Conservation (phyloP, 805 yeast genomes). For the Yarrowia osloensis region DNA sequence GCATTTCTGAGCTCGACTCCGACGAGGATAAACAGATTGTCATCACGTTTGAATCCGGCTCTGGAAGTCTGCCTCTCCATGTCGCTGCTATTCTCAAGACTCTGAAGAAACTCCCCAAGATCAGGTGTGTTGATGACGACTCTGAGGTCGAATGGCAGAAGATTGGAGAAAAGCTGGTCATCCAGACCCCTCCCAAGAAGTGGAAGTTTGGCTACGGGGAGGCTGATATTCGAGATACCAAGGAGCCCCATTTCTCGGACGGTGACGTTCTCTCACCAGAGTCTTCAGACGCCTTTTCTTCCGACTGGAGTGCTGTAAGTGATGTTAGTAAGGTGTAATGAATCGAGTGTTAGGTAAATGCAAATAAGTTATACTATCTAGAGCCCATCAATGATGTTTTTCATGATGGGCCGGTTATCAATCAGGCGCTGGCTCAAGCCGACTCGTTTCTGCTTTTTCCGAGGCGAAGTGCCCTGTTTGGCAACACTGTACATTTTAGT, state of each 20-base stretch:
- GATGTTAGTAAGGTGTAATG: background rate
- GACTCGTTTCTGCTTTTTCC: constrained; percentile 18
- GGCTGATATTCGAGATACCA: background rate
- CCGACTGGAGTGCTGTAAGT: constrained; percentile 7
- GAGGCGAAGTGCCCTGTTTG: constrained; percentile 18
- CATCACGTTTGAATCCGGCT: background rate
- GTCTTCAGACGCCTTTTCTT: background rate
- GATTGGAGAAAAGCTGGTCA: background rate
- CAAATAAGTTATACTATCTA: background rate
- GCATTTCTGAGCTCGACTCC: background rate
- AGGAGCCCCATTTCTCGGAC: background rate
- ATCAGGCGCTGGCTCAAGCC: constrained; percentile 12
- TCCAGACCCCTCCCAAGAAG: background rate
- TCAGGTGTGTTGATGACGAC: background rate
- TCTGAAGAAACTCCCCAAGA: background rate
- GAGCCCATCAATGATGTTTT: constrained; percentile 6
- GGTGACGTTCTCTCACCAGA: background rate
- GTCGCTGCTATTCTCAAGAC: constrained; percentile 19
- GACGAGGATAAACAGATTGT: background rate
- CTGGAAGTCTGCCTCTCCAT: constrained; percentile 13
- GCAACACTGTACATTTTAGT: constrained; percentile 30
- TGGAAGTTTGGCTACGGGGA: constrained; percentile 10
- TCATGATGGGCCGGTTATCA: constrained; percentile 16
- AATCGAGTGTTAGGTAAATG: background rate
- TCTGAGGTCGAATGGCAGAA: constrained; percentile 1